phyloP scores from a whole-genome alignment of 2,329 filamentous ascomycete species.

The Neodidymelliopsis sp. region DNA sequence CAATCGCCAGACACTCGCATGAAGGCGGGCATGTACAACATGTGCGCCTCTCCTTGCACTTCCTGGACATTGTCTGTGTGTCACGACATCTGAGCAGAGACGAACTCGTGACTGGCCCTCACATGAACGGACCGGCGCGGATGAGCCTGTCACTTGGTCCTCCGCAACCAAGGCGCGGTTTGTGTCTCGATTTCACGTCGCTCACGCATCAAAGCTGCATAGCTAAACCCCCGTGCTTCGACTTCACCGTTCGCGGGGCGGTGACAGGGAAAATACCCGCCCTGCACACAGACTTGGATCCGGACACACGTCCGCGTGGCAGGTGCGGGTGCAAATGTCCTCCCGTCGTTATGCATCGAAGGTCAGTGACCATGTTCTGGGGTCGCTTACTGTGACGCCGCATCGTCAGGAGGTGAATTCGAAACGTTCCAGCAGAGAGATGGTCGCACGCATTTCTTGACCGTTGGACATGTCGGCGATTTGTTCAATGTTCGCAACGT shows the following conservation, averaged over 20 bases:
- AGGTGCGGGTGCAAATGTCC: slow-evolving; percentile 2
- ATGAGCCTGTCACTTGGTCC: slow-evolving; percentile 21
- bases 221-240: slow-evolving; percentile 17
- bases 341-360: slow-evolving; percentile 14
- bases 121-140: slow-evolving; percentile 16
- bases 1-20: slow-evolving; percentile 8
- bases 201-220: slow-evolving; percentile 22
- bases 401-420: slow-evolving; percentile 11
- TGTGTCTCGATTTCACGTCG: slow-evolving; percentile 9
- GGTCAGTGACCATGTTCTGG: slow-evolving; percentile 3
- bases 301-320: slow-evolving; percentile 15
- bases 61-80: slow-evolving; percentile 18
- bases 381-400: slow-evolving; percentile 20
- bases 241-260: slow-evolving; percentile 11
- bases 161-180: slow-evolving; percentile 12
- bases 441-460: neutral
- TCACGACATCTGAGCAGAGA: slow-evolving; percentile 12
- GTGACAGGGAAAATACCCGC: slow-evolving; percentile 7
- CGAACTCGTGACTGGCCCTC: slow-evolving; percentile 2
- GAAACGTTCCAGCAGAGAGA: slow-evolving; percentile 7
- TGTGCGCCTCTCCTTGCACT: slow-evolving; percentile 26
- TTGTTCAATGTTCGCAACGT: slow-evolving; percentile 1
- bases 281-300: slow-evolving; percentile 12
- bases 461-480: slow-evolving; percentile 9
- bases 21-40: slow-evolving; percentile 18